phyloP scores from a whole-genome alignment of 495 filamentous ascomycete species.

The Talaromyces ruber region DNA sequence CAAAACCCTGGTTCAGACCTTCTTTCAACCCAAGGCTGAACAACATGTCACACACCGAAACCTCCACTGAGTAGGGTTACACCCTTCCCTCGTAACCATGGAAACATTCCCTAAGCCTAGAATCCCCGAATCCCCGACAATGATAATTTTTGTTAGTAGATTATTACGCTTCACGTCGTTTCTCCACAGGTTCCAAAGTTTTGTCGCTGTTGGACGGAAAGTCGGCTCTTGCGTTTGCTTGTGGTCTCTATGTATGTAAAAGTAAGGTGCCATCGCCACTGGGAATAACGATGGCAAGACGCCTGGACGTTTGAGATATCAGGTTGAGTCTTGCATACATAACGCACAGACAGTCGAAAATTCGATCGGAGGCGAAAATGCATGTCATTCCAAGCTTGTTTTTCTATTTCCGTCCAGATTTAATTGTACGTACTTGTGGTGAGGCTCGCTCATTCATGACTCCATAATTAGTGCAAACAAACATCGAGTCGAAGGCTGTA shows the following conservation, averaged over 20 bases:
- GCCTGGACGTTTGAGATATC: background rate
- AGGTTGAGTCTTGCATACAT: background rate
- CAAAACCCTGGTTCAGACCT: background rate
- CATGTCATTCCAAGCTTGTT: background rate
- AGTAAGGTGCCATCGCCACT: background rate
- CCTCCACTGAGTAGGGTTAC: background rate
- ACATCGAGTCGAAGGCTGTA: background rate
- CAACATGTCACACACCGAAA: background rate
- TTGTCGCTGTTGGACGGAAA: background rate
- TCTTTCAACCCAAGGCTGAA: background rate
- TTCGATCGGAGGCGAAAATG: background rate
- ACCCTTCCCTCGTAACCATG: background rate
- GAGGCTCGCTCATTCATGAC: background rate
- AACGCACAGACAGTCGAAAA: background rate
- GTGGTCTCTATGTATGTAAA: background rate
- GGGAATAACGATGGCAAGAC: background rate
- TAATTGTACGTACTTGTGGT: background rate
- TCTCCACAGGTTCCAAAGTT: background rate
- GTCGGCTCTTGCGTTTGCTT: background rate
- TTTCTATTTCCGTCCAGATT: background rate
- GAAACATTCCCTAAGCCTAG: background rate
- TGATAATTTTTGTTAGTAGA: background rate
- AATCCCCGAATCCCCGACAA: background rate
- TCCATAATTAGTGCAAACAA: background rate
- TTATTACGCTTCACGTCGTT: background rate